Evolutionary conservation across 2,329 filamentous ascomycete genomes (phyloP).

Genomic region (Penicillium sp.): DNA sequence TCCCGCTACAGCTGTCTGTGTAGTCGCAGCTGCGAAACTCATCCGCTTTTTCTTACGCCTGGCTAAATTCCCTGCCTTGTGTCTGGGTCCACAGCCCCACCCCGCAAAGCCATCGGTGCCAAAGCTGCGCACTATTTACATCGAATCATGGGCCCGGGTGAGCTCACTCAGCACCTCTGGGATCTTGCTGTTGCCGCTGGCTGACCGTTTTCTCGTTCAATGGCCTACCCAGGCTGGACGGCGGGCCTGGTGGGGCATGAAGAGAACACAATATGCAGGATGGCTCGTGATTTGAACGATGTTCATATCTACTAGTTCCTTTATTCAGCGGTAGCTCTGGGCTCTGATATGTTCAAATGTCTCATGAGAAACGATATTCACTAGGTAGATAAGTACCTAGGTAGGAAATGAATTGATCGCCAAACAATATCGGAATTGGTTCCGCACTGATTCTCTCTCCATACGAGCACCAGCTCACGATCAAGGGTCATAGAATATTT

Average conservation of each 20-base stretch:
- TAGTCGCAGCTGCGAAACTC: slow-evolving; percentile 59
- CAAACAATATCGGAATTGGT: background rate
- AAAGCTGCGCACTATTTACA: slow-evolving; percentile 71
- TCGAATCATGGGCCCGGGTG: slow-evolving; percentile 91
- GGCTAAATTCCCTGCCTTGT: slow-evolving; percentile 1
- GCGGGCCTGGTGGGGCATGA: slow-evolving; percentile 40
- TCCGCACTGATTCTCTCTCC: too few relatives aligned
- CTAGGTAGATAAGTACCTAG: background rate
- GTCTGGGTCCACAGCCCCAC: slow-evolving; percentile 11
- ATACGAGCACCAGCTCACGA: too few relatives aligned
- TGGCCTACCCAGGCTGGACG: slow-evolving; percentile 63
- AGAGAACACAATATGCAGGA: slow-evolving; percentile 42
- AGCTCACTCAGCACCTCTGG: slow-evolving; percentile 81
- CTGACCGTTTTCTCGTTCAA: slow-evolving; percentile 80
- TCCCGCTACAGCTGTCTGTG: slow-evolving; percentile 79
- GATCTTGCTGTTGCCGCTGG: slow-evolving; percentile 67
- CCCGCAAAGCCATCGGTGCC: background rate
- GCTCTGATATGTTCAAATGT: background rate
- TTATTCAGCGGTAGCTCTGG: background rate
- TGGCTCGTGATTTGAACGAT: slow-evolving; percentile 36
- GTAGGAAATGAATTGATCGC: background rate
- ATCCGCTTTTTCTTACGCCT: slow-evolving; percentile 53
- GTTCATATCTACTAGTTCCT: background rate
- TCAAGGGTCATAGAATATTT: too few relatives aligned
- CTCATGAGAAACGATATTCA: background rate